Evolutionary conservation across 225 moss, liverwort and hornwort species (phyloP), one percentile per base, ranked within the genome.

Genomic region (Lunularia cruciata): DNA sequence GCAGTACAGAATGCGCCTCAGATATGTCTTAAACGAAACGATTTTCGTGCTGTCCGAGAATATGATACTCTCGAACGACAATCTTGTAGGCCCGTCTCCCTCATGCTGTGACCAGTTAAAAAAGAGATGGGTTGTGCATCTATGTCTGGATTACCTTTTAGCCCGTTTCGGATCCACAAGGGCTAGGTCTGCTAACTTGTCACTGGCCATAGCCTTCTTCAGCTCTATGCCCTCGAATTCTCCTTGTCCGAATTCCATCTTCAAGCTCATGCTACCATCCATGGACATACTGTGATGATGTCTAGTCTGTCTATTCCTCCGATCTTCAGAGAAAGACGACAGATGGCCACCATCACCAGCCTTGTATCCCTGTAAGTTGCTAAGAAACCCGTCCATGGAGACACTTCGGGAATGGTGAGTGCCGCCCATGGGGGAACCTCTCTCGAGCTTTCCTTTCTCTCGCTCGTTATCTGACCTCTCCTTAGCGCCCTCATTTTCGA

Each of bases 271-370:
- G 36, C 62, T 54, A 22, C 77, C 77, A 27, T 77, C 77, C 77
- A 77, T 77, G 32, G 77, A 77, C 38, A 39, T 77, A 48, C 77
- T 77, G 35, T 77, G 77, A 28, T 72, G 77, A 77, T 77, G 77
- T 42, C 64, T 64, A 31, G 48, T 63, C 26, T 65, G 77, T 40
- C 64, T 45, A 18, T 53, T 63, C 57, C 65, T 40, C 27, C 71
- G 71, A 28, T 57, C 63, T 31, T 74, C 77, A 28, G 71, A 72
- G 57, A 65, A 31, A 15, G 57, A 53, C 26, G 54, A 45, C 9
- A 42, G 40, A 52, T 43, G 20, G 18, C 72, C 71, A 65, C 47
- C 43, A 18, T 57, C 52, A 55, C 72, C 72, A 61, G 32, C 51
- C 53, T 66, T 77, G 35, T 22, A 67, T 27, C 65, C 77, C 19